Base-by-base conservation (phyloP, 768 basidiomycete genomes). In the Russula compacta region DNA sequence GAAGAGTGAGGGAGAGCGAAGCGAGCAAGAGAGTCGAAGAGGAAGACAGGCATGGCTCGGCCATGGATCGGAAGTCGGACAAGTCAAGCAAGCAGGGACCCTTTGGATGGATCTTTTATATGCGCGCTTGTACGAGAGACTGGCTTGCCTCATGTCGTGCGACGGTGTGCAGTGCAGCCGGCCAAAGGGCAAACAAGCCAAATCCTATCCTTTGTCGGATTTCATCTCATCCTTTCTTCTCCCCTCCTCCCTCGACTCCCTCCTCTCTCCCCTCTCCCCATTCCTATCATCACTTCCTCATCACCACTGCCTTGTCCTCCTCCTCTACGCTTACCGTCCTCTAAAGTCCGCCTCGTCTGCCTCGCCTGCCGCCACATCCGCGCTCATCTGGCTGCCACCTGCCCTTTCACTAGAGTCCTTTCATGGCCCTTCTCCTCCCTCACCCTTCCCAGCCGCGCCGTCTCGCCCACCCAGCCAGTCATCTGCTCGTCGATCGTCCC, bases 131-230 rank as follows among this genome's bases (percentile, higher is more conserved):
- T 36, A 55, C 17, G 47, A 51, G 29, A 49, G 58, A 58, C 2
- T 29, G 24, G 24, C 53, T 44, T 15, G 63, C 65, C 65, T 66
- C 65, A 64, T 66, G 65, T 64, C 55, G 19, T 55, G 58, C 63
- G 56, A 56, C 56, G 43, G 61, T 58, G 52, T 63, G 61, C 61
- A 58, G 56, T 61, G 60, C 50, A 53, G 55, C 63, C 60, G 65
- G 65, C 65, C 63, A 64, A 61, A 58, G 65, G 65, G 65, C 63
- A 61, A 64, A 63, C 64, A 61, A 57, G 54, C 59, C 63, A 59
- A 63, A 59, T 56, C 58, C 57, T 62, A 52, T 59, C 63, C 64
- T 60, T 55, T 64, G 63, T 66, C 55, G 57, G 61, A 42, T 58
- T 59, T 56, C 64, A 63, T 64, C 64, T 62, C 63, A 42, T 49